These are phyloP conservation scores for Cystofilobasidium bisporidii DNA, from an alignment of 768 basidiomycete species.

Conservation along the genomic window DNA sequence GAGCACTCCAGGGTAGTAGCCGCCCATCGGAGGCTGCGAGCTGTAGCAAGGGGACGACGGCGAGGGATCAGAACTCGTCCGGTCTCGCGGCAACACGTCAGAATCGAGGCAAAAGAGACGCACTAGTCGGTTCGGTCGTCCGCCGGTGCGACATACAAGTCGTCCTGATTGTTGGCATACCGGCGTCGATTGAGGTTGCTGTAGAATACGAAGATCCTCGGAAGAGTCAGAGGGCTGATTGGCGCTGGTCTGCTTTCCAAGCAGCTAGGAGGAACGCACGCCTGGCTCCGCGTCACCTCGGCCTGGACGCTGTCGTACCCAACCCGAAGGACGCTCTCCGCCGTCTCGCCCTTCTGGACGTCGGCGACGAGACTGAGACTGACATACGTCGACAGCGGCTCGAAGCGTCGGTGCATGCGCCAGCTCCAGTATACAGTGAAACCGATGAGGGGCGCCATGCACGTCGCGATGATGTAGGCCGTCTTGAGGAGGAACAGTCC, in stretches of 20 bases:
- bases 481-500: slow-evolving; percentile 75
- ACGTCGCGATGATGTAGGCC: slow-evolving; percentile 51
- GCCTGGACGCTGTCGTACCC: slow-evolving; percentile 35
- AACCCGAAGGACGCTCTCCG: slow-evolving; percentile 63
- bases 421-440: slow-evolving; percentile 73
- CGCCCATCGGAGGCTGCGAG: slow-evolving; percentile 95
- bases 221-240: too few relatives aligned
- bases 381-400: slow-evolving; percentile 65
- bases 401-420: slow-evolving; percentile 59
- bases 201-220: too few relatives aligned
- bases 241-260: too few relatives aligned
- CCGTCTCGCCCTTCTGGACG: slow-evolving; percentile 79
- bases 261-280: slow-evolving; percentile 49
- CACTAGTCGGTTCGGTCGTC: slow-evolving; percentile 82
- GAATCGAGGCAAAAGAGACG: neutral
- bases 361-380: slow-evolving; percentile 78
- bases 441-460: slow-evolving; percentile 64
- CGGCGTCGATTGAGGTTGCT: slow-evolving; percentile 71
- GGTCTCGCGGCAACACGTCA: slow-evolving; percentile 11
- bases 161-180: slow-evolving; percentile 89
- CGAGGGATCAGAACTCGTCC: neutral
- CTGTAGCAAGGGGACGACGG: slow-evolving; percentile 39
- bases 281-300: slow-evolving; percentile 77
- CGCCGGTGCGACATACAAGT: slow-evolving; percentile 87
- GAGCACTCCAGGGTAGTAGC: slow-evolving; percentile 84